Evolutionary conservation across 331 rosid species (phyloP).

Genomic region (Erythrophleum ivorense): DNA sequence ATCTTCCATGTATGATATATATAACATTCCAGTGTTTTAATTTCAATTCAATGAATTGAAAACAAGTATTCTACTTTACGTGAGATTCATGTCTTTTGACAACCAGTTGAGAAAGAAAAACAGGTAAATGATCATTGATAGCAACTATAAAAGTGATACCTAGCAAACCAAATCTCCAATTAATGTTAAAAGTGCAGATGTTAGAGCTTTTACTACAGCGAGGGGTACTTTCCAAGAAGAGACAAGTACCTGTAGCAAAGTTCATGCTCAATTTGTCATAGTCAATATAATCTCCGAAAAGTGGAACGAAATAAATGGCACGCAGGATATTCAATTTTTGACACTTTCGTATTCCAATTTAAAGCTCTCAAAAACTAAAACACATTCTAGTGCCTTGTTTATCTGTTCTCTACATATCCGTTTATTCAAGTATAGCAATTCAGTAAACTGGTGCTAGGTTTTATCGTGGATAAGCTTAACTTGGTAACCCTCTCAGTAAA

Average conservation of each 20-base stretch:
- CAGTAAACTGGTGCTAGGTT: no score
- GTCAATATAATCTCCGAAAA: background rate
- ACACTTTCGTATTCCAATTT: background rate
- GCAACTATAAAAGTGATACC: slow-evolving; percentile 48
- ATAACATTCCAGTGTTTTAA: background rate
- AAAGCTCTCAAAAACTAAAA: background rate
- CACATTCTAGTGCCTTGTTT: background rate
- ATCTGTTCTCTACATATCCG: background rate
- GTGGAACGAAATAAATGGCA: background rate
- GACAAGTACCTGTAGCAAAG: slow-evolving; percentile 68
- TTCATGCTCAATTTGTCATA: slow-evolving; percentile 25
- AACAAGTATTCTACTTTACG: background rate
- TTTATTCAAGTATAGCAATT: no score
- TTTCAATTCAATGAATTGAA: background rate
- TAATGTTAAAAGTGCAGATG: slow-evolving; percentile 81
- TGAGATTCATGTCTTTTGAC: slow-evolving; percentile 1
- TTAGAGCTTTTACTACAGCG: slow-evolving; percentile 73
- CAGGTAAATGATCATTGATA: background rate
- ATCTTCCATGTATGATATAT: background rate
- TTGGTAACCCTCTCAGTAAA: background rate
- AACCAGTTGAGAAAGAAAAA: slow-evolving; percentile 25
- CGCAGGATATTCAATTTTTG: background rate
- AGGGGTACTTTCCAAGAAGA: slow-evolving; percentile 88
- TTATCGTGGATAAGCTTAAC: background rate
- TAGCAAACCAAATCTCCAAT: slow-evolving; percentile 87